These are phyloP conservation scores for Meripilus lineatus DNA, from an alignment of 1,284 basidiomycete genomes.

Conservation along the genomic window DNA sequence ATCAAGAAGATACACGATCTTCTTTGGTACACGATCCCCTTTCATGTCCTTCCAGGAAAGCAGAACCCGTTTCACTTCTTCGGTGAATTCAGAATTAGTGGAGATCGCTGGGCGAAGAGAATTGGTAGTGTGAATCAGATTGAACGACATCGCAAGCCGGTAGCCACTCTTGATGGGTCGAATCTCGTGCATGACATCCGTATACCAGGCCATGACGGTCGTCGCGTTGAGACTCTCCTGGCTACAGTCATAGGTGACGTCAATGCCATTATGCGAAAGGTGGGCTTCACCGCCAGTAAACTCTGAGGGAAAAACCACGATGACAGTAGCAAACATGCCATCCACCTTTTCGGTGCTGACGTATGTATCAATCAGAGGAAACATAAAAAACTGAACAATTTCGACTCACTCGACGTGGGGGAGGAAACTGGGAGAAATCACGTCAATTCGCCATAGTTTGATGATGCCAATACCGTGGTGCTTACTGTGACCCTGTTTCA, in stretches of 20 bases:
- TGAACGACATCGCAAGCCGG: conserved; percentile 41
- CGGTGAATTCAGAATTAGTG: not conserved
- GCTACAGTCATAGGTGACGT: conserved; percentile 29
- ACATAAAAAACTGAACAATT: not conserved
- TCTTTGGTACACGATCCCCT: conserved; percentile 2
- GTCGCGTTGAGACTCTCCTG: conserved; percentile 25
- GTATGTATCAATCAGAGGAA: no score
- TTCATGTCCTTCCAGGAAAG: not conserved
- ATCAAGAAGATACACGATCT: conserved; percentile 22
- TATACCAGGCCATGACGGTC: conserved; percentile 42
- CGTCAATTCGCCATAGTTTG: not conserved
- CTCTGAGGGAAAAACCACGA: conserved; percentile 39
- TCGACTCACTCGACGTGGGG: conserved; percentile 28
- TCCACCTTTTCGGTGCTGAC: conserved; percentile 33
- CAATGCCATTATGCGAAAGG: conserved; percentile 30
- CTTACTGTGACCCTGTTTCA: conserved; percentile 42
- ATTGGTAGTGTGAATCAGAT: conserved; percentile 34
- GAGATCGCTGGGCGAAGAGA: conserved; percentile 34
- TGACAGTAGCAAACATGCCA: conserved; percentile 41
- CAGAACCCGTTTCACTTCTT: not conserved
- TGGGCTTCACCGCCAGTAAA: conserved; percentile 39
- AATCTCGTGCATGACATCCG: conserved; percentile 41
- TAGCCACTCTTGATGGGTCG: conserved; percentile 40
- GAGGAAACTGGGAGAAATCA: conserved; percentile 24
- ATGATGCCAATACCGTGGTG: not conserved